Evolutionary conservation across 345 rosid species (phyloP).

Genomic region (Dipteronia dyeriana): DNA sequence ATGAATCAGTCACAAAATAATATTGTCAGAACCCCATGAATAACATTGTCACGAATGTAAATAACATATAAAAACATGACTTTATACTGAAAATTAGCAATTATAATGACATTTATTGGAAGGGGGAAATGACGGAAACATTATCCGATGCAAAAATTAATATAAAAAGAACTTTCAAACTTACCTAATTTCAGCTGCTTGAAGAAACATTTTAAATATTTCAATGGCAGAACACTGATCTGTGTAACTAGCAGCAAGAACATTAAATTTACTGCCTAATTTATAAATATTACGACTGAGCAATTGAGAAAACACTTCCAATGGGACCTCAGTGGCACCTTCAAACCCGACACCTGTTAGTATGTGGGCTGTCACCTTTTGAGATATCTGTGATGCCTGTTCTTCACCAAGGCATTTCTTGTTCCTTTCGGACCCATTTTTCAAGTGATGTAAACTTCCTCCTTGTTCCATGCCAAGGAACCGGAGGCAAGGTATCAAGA

Average conservation of each 20-base stretch:
- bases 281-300: slow-evolving; percentile 67
- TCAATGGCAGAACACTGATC: slow-evolving; percentile 82
- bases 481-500: slow-evolving; percentile 78
- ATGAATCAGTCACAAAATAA: neutral
- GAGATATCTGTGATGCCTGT: slow-evolving; percentile 66
- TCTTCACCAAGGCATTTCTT: slow-evolving; percentile 61
- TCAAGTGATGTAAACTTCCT: slow-evolving; percentile 57
- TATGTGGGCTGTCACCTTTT: slow-evolving; percentile 66
- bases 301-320: slow-evolving; percentile 80
- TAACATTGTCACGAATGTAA: neutral
- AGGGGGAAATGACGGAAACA: neutral
- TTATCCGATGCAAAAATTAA: slow-evolving; percentile 3
- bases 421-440: slow-evolving; percentile 46
- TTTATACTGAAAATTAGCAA: neutral
- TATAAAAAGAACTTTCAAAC: slow-evolving; percentile 15
- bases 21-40: neutral
- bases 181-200: slow-evolving; percentile 65
- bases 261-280: slow-evolving; percentile 66
- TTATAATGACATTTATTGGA: slow-evolving; percentile 3
- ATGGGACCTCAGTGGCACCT: slow-evolving; percentile 73
- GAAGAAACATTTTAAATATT: slow-evolving; percentile 88
- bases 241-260: slow-evolving; percentile 82
- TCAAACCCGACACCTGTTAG: slow-evolving; percentile 68
- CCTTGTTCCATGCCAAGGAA: slow-evolving; percentile 66
- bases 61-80: neutral